phyloP scores from a whole-genome alignment of 2,329 filamentous ascomycete species.

The Cercospora sojina region DNA sequence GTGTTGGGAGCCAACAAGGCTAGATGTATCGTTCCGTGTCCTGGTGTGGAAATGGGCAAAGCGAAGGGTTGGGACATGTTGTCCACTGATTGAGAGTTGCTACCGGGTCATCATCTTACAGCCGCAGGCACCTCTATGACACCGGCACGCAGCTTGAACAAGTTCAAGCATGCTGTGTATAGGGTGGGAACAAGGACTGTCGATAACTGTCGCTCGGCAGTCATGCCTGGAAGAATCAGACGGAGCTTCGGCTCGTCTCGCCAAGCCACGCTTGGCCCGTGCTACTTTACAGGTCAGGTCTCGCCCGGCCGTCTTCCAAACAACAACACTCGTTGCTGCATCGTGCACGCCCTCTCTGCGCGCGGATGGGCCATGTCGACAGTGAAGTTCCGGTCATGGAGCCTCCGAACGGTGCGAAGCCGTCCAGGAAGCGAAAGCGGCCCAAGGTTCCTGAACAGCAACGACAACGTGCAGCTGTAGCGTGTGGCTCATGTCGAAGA shows the following conservation, averaged over 20 bases:
- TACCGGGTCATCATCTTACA: background rate
- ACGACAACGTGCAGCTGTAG: conserved; percentile 20
- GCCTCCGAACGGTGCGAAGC: background rate
- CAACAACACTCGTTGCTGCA: background rate
- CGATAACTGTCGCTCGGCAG: background rate
- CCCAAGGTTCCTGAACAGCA: conserved; percentile 24
- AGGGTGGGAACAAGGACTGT: background rate
- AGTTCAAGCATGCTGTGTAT: background rate
- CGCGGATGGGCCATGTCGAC: conserved; percentile 5
- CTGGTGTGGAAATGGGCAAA: conserved; percentile 68
- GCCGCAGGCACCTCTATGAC: background rate
- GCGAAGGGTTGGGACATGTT: conserved; percentile 67
- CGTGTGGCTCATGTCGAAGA: conserved; percentile 17
- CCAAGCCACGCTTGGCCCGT: background rate
- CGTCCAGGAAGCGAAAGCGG: conserved; percentile 17
- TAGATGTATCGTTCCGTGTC: conserved; percentile 74
- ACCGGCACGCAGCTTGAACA: background rate
- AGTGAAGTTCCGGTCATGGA: background rate
- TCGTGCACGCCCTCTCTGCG: background rate
- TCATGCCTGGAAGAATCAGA: background rate
- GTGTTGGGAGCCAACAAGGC: conserved; percentile 68
- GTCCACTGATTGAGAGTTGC: background rate
- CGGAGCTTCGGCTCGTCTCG: conserved; percentile 3
- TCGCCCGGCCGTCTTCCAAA: background rate
- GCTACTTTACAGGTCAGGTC: background rate